Conservation (phyloP, 2,329 filamentous ascomycete species). For the Chalaropsis ovoidea region DNA sequence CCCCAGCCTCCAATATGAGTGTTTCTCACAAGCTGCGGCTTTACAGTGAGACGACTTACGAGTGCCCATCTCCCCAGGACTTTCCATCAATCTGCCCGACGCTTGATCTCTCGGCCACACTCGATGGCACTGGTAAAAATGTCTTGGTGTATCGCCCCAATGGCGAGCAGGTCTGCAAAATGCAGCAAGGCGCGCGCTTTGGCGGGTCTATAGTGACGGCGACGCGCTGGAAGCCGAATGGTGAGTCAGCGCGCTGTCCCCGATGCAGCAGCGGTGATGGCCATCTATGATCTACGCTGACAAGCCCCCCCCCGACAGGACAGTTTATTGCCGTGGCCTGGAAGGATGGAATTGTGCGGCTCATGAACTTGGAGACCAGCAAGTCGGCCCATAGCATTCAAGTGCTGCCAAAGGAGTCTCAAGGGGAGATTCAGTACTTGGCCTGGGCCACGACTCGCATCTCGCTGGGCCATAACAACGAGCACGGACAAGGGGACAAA, state of each 20-base stretch:
- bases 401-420: conserved; percentile 34
- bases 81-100: conserved; percentile 69
- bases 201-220: conserved; percentile 36
- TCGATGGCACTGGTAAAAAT: conserved; percentile 55
- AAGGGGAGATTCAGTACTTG: conserved; percentile 19
- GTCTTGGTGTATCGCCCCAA: conserved; percentile 70
- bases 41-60: conserved; percentile 49
- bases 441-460: conserved; percentile 23
- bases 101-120: conserved; percentile 69
- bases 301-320: conserved; percentile 34
- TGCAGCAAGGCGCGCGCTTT: conserved; percentile 37
- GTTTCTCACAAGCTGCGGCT: conserved; percentile 36
- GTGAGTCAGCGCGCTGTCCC: conserved; percentile 37
- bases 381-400: conserved; percentile 67
- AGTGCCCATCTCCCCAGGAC: conserved; percentile 44
- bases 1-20: conserved; percentile 25
- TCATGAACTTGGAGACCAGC: conserved; percentile 69
- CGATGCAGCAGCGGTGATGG: neutral
- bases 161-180: conserved; percentile 54
- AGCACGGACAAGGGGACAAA: neutral
- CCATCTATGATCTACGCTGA: conserved; percentile 2
- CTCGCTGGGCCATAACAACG: neutral
- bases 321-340: conserved; percentile 74
- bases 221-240: conserved; percentile 58
- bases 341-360: conserved; percentile 66